Evolutionary conservation across 495 filamentous ascomycete genomes (phyloP).

Genomic region (Penicillium cataractarum): DNA sequence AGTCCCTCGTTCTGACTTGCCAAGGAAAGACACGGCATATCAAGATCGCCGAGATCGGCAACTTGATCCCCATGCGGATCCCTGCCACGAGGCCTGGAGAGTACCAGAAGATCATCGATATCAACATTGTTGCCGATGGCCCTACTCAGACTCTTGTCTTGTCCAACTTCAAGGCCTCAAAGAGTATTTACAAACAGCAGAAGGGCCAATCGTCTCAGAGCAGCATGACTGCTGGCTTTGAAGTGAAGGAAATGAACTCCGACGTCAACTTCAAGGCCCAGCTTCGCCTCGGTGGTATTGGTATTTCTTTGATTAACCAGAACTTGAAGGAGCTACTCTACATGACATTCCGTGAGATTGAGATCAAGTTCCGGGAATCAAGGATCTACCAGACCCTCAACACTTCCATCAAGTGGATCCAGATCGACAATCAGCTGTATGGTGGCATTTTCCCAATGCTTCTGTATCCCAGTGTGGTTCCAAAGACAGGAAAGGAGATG

Average conservation of each 20-base stretch:
- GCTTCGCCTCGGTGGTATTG: conserved; percentile 84
- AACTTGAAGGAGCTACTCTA: conserved; percentile 93
- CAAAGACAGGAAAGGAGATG: conserved; percentile 96
- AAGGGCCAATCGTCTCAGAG: conserved; percentile 57
- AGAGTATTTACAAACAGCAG: conserved; percentile 92
- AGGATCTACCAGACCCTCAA: conserved; percentile 87
- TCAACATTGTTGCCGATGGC: conserved; percentile 92
- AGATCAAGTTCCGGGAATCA: conserved; percentile 91
- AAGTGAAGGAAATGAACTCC: conserved; percentile 88
- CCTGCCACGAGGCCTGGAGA: conserved; percentile 58
- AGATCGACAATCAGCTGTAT: conserved; percentile 98
- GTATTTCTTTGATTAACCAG: conserved; percentile 90
- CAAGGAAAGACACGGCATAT: conserved; percentile 84
- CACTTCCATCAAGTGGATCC: conserved; percentile 93
- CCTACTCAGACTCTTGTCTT: conserved; percentile 92
- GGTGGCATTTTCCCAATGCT: conserved; percentile 98
- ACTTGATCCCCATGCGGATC: conserved; percentile 85
- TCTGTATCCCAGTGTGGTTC: conserved; percentile 96
- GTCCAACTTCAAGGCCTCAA: conserved; percentile 92
- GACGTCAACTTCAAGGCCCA: conserved; percentile 87
- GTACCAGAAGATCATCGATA: conserved; percentile 83
- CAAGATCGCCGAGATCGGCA: conserved; percentile 94
- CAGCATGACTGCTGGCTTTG: conserved; percentile 72
- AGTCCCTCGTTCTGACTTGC: conserved; percentile 81
- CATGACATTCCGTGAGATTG: conserved; percentile 89